phyloP scores from a whole-genome alignment of 768 basidiomycete species.

The Kockovaella imperatae region DNA sequence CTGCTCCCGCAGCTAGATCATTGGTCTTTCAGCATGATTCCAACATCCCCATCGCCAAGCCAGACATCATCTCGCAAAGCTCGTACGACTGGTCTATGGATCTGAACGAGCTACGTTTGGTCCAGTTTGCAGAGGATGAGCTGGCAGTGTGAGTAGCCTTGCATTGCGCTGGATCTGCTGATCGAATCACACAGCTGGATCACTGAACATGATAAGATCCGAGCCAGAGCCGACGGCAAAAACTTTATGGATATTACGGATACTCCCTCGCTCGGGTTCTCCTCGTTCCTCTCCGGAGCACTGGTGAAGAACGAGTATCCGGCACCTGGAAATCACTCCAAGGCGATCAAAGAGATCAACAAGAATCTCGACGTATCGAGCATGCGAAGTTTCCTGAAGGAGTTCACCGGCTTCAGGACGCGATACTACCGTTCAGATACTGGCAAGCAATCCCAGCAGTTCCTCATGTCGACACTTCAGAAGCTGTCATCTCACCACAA shows the following conservation, averaged over 20 bases:
- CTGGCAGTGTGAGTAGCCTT: slow-evolving; percentile 52
- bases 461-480: slow-evolving; percentile 28
- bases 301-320: slow-evolving; percentile 35
- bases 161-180: background rate
- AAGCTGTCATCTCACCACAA: slow-evolving; percentile 24
- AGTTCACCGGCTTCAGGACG: slow-evolving; percentile 42
- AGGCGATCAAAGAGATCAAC: slow-evolving; percentile 34
- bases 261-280: slow-evolving; percentile 49
- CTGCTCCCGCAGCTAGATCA: no score
- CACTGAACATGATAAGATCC: slow-evolving; percentile 85
- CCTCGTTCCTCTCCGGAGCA: slow-evolving; percentile 17
- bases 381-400: slow-evolving; percentile 33
- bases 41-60: no score
- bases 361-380: slow-evolving; percentile 27
- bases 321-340: slow-evolving; percentile 35
- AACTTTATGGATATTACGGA: slow-evolving; percentile 87
- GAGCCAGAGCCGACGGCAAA: slow-evolving; percentile 65
- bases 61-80: no score
- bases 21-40: no score
- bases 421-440: slow-evolving; percentile 47
- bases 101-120: slow-evolving; percentile 62
- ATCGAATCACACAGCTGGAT: no score
- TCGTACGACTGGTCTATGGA: slow-evolving; percentile 67
- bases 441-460: slow-evolving; percentile 45
- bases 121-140: slow-evolving; percentile 61